Evolutionary conservation across 2,329 filamentous ascomycete species (phyloP).

Genomic region (Pestalotiopsis sp.): DNA sequence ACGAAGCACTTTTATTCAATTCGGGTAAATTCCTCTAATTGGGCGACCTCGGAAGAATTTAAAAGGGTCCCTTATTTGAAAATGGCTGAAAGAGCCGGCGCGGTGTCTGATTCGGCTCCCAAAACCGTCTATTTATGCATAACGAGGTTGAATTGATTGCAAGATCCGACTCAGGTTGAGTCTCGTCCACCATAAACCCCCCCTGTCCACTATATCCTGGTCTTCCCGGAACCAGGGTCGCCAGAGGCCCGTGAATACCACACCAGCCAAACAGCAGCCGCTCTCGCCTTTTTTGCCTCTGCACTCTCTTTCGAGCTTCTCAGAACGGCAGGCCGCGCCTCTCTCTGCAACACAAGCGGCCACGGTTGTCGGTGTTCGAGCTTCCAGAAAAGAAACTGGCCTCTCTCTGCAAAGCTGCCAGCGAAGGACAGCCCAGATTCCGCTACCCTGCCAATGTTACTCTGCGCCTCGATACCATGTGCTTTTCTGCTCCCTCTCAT

Average conservation of each 20-base stretch:
- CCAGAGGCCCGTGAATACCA: too few relatives aligned
- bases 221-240: neutral
- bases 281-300: neutral
- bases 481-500: neutral
- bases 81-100: neutral
- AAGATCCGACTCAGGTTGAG: neutral
- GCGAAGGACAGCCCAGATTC: neutral
- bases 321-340: constrained; percentile 7
- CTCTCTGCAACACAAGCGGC: neutral
- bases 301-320: constrained; percentile 1
- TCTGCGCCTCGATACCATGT: neutral
- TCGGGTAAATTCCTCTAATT: neutral
- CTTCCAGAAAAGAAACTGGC: constrained; percentile 7
- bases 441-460: neutral
- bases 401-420: neutral
- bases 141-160: neutral
- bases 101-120: neutral
- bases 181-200: neutral
- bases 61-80: neutral
- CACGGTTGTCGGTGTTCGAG: neutral
- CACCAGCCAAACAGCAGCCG: too few relatives aligned
- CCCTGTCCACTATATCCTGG: neutral
- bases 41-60: neutral
- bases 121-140: neutral
- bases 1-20: neutral